Base-by-base conservation (phyloP, 352 stramenopile genomes). In the Aphanomyces euteiches region DNA sequence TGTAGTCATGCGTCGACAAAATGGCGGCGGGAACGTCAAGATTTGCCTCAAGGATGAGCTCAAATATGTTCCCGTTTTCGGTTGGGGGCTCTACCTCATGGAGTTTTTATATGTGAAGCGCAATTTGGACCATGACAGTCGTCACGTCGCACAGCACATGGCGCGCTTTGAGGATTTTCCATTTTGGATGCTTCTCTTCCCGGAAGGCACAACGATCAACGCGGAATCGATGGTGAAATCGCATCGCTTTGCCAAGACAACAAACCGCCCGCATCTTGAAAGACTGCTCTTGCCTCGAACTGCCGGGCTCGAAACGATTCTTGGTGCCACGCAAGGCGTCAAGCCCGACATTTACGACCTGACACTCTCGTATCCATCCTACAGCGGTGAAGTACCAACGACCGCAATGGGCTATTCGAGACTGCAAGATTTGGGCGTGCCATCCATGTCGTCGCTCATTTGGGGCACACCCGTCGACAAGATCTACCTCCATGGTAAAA, bases 261-360 rank as follows among this genome's bases (percentile, higher is more conserved):
- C 77, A 12, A 73, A 85, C 47, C 83, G 95, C 10, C 95, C 94
- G 10, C 88, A 90, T 63, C 89, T 98, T 47, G 88, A 97, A 74
- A 86, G 92, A 50, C 80, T 98, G 43, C 75, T 98, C 56, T 75
- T 98, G 61, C 95, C 95, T 4, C 84, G 92, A 43, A 97, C 90
- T 4, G 92, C 90, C 39, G 95, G 95, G 12, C 92, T 98, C 68
- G 81, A 96, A 73, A 96, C 96, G 59, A 97, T 96, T 59, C 58
- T 98, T 19, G 87, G 97, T 66, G 90, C 87, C 4, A 66, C 54
- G 21, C 75, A 79, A 3, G 85, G 95, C 53, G 90, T 84, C 6
- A 90, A 91, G 67, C 85, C 87, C 10, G 87, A 97, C 69, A 93
- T 98, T 47, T 98, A 97, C 72, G 94, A 98, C 79, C 77, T 98